phyloP scores from a whole-genome alignment of 23 red algal genomes.

The Gracilaria domingensis region DNA sequence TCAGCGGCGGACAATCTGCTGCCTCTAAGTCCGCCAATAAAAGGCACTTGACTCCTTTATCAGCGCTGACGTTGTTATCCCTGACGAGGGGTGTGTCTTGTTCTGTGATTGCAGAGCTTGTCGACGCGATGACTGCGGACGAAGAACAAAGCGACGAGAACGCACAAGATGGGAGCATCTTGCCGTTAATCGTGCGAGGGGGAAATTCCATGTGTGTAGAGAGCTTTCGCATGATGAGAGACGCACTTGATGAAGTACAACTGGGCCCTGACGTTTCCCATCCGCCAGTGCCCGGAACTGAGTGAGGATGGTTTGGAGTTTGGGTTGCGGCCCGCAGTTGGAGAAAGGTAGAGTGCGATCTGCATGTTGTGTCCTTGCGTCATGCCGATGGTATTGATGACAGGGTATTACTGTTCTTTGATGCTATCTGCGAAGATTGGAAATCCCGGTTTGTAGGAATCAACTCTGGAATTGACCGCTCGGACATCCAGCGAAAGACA shows the following conservation, averaged over 20 bases:
- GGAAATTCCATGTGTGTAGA: slow-evolving; percentile 5
- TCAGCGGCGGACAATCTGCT: too few relatives aligned
- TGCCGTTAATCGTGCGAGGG: neutral
- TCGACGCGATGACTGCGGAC: neutral
- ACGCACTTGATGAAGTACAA: neutral
- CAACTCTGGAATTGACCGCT: slow-evolving; percentile 13
- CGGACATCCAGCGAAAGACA: neutral
- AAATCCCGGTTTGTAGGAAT: neutral
- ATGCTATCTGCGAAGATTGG: slow-evolving; percentile 12
- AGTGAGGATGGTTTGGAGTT: slow-evolving; percentile 1
- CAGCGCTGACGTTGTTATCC: slow-evolving; percentile 5
- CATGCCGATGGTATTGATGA: neutral
- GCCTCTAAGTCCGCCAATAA: neutral
- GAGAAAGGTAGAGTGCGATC: neutral
- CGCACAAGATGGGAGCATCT: neutral
- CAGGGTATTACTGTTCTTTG: neutral
- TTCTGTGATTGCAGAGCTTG: slow-evolving; percentile 13
- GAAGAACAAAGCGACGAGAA: neutral
- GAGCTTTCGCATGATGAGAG: slow-evolving; percentile 2
- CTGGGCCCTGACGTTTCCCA: slow-evolving; percentile 9
- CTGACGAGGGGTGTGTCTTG: neutral
- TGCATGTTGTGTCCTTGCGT: slow-evolving; percentile 9
- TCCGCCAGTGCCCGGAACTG: slow-evolving; percentile 10
- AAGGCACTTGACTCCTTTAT: neutral
- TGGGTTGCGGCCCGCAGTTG: neutral